Evolutionary conservation across 139 green algal genomes (phyloP).

Genomic region (Nannochloris sp.): DNA sequence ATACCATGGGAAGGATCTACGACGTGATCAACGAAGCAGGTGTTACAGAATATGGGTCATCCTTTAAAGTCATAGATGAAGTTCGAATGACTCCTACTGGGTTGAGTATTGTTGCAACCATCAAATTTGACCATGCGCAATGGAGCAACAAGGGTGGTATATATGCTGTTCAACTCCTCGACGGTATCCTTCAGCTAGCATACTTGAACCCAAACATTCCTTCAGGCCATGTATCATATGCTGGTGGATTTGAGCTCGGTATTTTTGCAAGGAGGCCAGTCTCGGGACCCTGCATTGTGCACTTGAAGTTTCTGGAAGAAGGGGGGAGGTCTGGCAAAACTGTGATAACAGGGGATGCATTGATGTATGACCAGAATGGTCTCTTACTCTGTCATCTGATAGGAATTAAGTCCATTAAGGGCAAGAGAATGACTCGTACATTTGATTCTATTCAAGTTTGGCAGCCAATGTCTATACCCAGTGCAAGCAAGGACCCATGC

Average conservation of each 20-base stretch:
- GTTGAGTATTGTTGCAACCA: background rate
- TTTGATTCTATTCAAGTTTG: background rate
- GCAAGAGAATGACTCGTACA: background rate
- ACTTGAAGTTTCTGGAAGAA: background rate
- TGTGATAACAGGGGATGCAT: background rate
- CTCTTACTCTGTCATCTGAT: background rate
- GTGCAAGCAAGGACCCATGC: background rate
- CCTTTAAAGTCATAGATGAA: background rate
- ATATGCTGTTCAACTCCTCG: background rate
- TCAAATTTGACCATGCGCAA: background rate
- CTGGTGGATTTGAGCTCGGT: background rate
- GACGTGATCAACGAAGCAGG: background rate
- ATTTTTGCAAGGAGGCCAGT: background rate
- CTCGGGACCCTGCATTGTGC: background rate
- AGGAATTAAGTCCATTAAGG: background rate
- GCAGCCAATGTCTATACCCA: background rate
- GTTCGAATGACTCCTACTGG: background rate
- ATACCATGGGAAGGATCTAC: background rate
- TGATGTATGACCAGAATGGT: background rate
- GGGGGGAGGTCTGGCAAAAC: background rate
- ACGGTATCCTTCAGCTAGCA: background rate
- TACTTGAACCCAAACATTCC: background rate
- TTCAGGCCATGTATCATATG: background rate
- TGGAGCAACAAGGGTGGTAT: background rate
- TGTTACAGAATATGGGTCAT: background rate